Base-by-base conservation (phyloP, 768 basidiomycete species). In the Tulasnella sp. region DNA sequence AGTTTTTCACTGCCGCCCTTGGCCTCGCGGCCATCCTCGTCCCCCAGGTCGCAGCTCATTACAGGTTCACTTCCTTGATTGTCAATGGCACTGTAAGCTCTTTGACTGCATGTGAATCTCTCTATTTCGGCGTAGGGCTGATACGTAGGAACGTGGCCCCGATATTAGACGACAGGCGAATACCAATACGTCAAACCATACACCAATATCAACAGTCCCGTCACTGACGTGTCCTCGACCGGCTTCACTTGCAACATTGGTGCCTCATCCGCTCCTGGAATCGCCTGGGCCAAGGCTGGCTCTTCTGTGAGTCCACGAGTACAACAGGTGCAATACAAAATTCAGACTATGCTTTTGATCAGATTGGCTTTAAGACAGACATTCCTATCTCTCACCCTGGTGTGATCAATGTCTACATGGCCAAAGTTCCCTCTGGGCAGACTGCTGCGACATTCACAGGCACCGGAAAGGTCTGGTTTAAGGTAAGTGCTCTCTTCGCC, bases 301-400 rank as follows among this genome's bases (percentile, higher is more conserved):
- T 38, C 42, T 18, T 19, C 24, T 34, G 72, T 79, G 19, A 21
- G 71, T 76, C 34, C 14, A 10, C 31, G 31, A 68, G 8, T 4
- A 46, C n/a, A 24, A 31, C 39, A n/a, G n/a, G n/a, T n/a, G n/a
- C n/a, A n/a, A n/a, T n/a, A n/a, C n/a, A n/a, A n/a, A n/a, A n/a
- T n/a, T n/a, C 16, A 6, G 18, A 7, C 9, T 21, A 7, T 36
- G 18, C 31, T 24, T 6, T 19, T 72, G 40, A 19, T 27, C 82
- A 83, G 21, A 79, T 85, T 39, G 85, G 84, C n/a, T 85, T 85
- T 83, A 31, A 78, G 19, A 56, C 78, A 52, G 79, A 82, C 38
- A 79, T 68, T 1, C 52, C 80, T 24, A 74, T 82, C 24, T 80
- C 71, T 36, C 82, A 82, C 58, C 56, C 44, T 10, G 52, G 75